Conservation (phyloP, 805 yeast species). For the Cephaloascus albidus region DNA sequence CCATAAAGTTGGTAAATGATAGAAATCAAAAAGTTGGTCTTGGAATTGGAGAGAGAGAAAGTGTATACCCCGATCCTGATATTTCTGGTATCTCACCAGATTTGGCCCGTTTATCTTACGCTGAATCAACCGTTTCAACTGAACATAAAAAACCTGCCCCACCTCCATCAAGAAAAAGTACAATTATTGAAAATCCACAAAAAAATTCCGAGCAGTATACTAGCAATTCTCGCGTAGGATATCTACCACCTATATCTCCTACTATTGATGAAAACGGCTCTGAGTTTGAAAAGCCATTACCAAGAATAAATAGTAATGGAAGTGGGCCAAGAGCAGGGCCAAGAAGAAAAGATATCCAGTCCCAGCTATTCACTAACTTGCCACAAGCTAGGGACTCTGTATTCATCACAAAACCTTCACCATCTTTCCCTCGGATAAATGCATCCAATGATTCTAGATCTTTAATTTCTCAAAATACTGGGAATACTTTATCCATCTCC, state of each 20-base stretch:
- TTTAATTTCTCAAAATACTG: conserved; percentile 28
- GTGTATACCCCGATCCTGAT: not conserved
- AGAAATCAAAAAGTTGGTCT: not conserved
- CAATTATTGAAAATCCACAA: not conserved
- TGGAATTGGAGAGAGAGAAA: not conserved
- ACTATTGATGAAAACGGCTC: not conserved
- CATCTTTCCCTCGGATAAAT: conserved; percentile 6
- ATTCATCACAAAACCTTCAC: conserved; percentile 5
- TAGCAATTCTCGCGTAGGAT: not conserved
- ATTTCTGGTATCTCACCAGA: not conserved
- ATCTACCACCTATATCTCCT: not conserved
- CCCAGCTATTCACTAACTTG: conserved; percentile 36
- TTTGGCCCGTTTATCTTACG: not conserved
- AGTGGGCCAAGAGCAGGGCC: not conserved
- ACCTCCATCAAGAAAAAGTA: conserved; percentile 1
- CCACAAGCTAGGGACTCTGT: conserved; percentile 27
- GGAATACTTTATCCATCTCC: conserved; percentile 13
- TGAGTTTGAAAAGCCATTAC: not conserved
- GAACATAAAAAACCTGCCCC: not conserved
- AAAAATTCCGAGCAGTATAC: not conserved
- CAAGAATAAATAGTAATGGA: not conserved
- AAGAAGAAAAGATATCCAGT: conserved; percentile 28
- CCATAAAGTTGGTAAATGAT: not conserved
- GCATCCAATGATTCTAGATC: conserved; percentile 1
- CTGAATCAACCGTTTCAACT: not conserved